Conservation (phyloP, 2,329 filamentous ascomycete genomes). For the Ophiostoma populinum region DNA sequence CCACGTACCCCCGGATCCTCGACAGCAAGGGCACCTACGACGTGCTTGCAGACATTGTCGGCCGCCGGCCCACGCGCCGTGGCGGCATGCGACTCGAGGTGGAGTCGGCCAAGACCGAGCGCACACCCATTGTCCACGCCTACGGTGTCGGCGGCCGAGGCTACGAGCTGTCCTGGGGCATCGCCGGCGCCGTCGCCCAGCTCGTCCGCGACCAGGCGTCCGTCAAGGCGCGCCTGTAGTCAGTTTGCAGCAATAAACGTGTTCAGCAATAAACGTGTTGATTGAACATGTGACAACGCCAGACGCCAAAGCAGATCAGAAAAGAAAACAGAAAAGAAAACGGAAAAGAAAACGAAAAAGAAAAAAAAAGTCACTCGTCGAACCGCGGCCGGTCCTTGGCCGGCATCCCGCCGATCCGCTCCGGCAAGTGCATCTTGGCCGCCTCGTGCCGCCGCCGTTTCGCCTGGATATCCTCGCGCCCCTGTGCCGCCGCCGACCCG, state of each 20-base stretch:
- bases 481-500: slow-evolving; percentile 32
- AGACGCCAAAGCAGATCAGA: background rate
- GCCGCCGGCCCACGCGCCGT: slow-evolving; percentile 25
- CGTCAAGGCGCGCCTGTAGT: background rate
- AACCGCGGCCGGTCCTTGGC: slow-evolving; percentile 20
- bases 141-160: slow-evolving; percentile 46
- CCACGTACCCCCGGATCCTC: slow-evolving; percentile 20
- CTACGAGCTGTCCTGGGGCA: slow-evolving; percentile 42
- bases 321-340: background rate
- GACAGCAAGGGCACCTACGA: slow-evolving; percentile 8
- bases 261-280: too few species aligned
- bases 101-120: slow-evolving; percentile 18
- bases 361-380: slow-evolving; percentile 7
- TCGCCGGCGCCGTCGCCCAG: slow-evolving; percentile 30
- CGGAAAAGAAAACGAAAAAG: background rate
- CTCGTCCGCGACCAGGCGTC: slow-evolving; percentile 14
- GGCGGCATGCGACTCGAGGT: slow-evolving; percentile 34
- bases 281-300: too few species aligned
- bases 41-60: slow-evolving; percentile 23
- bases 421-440: slow-evolving; percentile 33
- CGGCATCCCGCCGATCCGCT: slow-evolving; percentile 38
- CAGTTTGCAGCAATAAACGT: too few species aligned
- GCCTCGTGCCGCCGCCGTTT: slow-evolving; percentile 31
- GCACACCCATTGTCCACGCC: slow-evolving; percentile 27
- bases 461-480: slow-evolving; percentile 29